These are phyloP conservation scores for Paraleonurus japonicus DNA, from an alignment of 257 asterid genomes.

Conservation along the genomic window DNA sequence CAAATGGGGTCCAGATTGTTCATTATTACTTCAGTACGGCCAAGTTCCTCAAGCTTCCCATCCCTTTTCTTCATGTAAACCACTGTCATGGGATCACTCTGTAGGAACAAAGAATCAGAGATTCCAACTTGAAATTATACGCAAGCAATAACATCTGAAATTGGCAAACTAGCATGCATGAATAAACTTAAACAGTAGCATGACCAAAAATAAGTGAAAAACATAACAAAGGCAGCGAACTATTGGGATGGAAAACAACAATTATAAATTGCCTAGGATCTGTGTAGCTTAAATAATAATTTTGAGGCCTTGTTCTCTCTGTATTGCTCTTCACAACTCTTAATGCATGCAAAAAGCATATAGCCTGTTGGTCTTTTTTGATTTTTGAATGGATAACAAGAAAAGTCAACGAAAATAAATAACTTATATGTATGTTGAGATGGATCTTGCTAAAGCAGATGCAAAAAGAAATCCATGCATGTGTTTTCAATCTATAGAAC, in stretches of 20 bases:
- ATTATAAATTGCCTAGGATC: neutral
- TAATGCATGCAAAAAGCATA: conserved; percentile 8
- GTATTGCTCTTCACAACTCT: neutral
- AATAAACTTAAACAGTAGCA: neutral
- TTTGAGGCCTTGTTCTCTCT: neutral
- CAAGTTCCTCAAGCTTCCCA: conserved; percentile 77
- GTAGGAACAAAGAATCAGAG: conserved; percentile 30
- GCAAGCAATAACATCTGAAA: neutral
- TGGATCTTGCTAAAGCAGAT: neutral
- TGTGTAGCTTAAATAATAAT: neutral
- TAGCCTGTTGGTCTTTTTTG: neutral
- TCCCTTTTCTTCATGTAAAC: conserved; percentile 61
- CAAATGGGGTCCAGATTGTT: conserved; percentile 68
- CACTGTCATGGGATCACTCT: conserved; percentile 97
- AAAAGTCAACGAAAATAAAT: neutral
- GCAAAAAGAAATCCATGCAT: conserved; percentile 13
- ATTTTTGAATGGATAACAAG: neutral
- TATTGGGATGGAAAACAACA: neutral
- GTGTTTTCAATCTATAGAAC: neutral
- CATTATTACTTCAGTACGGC: conserved; percentile 86
- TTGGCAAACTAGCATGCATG: neutral
- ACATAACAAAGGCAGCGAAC: neutral
- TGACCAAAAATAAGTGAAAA: neutral
- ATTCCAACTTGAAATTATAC: neutral
- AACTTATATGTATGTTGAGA: neutral